A percentile compares a stretch with the other conserved stretches of the same genome.
These are phyloP conservation scores for Umbelopsis vinacea DNA, from an alignment of 192 early-diverging fungal species.

Conservation along the genomic window DNA sequence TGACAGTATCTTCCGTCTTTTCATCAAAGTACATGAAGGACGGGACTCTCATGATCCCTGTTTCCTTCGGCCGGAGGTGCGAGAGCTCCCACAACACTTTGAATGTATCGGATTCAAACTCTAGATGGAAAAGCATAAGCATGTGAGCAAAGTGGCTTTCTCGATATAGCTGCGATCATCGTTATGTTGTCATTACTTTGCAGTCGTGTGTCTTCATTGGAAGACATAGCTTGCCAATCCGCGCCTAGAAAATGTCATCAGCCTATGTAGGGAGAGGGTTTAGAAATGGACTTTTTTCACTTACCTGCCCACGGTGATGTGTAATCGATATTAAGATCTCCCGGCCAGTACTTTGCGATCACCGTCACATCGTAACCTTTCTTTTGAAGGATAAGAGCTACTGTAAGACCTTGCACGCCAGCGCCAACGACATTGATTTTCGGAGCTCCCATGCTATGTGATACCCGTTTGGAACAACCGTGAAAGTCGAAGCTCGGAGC, in stretches of 20 bases:
- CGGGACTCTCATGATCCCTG: conserved; percentile 44
- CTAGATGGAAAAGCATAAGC: conserved; percentile 19
- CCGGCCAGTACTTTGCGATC: conserved; percentile 61
- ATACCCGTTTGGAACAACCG: neutral
- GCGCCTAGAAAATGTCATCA: conserved; percentile 31
- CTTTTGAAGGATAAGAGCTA: conserved; percentile 64
- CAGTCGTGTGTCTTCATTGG: conserved; percentile 36
- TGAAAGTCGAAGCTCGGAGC: neutral
- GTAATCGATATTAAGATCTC: conserved; percentile 52
- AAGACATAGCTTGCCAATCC: conserved; percentile 42
- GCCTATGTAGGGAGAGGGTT: neutral
- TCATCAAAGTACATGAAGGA: conserved; percentile 46
- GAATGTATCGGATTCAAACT: conserved; percentile 45
- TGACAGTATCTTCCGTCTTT: conserved; percentile 19
- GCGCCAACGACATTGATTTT: conserved; percentile 65
- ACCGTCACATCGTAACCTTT: conserved; percentile 66
- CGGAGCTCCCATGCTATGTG: neutral
- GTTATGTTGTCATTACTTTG: conserved; percentile 34
- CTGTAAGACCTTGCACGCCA: conserved; percentile 77
- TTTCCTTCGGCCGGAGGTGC: conserved; percentile 35
- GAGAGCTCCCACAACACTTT: conserved; percentile 48
- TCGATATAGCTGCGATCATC: neutral
- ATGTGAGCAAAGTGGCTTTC: conserved; percentile 1
- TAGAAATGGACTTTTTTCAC: neutral
- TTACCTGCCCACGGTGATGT: conserved; percentile 55